phyloP scores from a whole-genome alignment of 768 basidiomycete genomes.

The Antrodiella citrinella region DNA sequence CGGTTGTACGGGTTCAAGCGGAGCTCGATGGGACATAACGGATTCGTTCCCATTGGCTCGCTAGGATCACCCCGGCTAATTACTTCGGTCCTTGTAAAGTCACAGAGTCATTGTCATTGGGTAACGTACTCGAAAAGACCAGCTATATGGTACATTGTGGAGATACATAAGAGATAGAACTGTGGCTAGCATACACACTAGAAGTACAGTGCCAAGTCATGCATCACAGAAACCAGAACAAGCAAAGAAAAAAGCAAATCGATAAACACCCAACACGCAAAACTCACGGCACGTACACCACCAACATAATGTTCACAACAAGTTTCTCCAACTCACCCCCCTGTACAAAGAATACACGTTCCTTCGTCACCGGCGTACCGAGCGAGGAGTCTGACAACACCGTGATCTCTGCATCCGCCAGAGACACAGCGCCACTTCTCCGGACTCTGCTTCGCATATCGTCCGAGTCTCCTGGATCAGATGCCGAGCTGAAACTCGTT shows the following conservation, averaged over 20 bases:
- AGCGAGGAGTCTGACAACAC: constrained; percentile 46
- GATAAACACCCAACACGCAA: not conserved
- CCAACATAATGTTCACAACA: constrained; percentile 67
- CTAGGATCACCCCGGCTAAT: too few species aligned
- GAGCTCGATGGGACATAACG: constrained; percentile 1
- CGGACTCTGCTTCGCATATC: constrained; percentile 49
- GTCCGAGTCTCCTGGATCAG: constrained; percentile 31
- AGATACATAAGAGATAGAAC: not conserved
- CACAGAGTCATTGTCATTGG: too few species aligned
- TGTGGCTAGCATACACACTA: not conserved
- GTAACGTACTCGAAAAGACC: not conserved
- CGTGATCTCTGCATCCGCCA: constrained; percentile 55
- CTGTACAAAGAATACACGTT: constrained; percentile 57
- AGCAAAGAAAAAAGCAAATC: not conserved
- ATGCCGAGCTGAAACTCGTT: constrained; percentile 23
- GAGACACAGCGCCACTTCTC: constrained; percentile 57
- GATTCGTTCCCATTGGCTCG: constrained; percentile 1
- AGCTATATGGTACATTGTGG: not conserved
- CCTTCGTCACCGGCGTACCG: constrained; percentile 43
- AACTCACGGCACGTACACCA: constrained; percentile 56
- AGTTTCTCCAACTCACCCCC: constrained; percentile 63
- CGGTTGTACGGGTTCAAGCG: not conserved
- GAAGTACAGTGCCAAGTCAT: not conserved
- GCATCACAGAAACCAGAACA: too few species aligned
- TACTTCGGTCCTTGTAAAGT: too few species aligned